A percentile compares a stretch with the other conserved stretches of the same genome.
Conservation (phyloP, 495 filamentous ascomycete species). For the Aspergillus haitiensis region DNA sequence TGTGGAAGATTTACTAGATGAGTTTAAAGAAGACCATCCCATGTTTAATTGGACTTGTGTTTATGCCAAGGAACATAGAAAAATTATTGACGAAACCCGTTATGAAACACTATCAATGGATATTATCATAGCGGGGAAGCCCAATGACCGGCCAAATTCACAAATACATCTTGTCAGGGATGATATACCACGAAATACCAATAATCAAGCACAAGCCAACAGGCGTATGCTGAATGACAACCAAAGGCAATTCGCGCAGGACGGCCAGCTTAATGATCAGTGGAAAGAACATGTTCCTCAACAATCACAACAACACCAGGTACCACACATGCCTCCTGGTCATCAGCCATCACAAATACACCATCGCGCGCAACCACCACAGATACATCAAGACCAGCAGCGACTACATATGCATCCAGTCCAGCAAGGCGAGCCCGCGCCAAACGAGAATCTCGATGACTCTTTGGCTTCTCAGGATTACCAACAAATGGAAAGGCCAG, state of each 20-base stretch:
- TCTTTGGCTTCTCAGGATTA: too few relatives aligned
- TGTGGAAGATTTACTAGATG: slow-evolving; percentile 37
- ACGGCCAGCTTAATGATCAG: neutral
- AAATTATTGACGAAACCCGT: slow-evolving; percentile 31
- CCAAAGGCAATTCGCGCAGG: slow-evolving; percentile 2
- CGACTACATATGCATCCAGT: neutral
- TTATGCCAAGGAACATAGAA: slow-evolving; percentile 37
- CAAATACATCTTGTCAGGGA: slow-evolving; percentile 14
- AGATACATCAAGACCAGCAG: neutral
- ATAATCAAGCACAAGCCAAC: slow-evolving; percentile 9
- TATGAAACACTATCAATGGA: slow-evolving; percentile 39
- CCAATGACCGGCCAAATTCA: slow-evolving; percentile 19
- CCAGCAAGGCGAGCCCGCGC: neutral
- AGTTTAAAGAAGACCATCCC: slow-evolving; percentile 29
- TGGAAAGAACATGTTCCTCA: slow-evolving; percentile 6
- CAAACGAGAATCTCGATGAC: too few relatives aligned
- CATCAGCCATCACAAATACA: slow-evolving; percentile 4
- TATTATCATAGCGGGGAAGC: slow-evolving; percentile 39
- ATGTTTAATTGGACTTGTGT: slow-evolving; percentile 40
- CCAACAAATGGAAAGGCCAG: too few relatives aligned
- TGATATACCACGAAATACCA: neutral
- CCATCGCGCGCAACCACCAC: neutral
- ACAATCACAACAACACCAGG: neutral
- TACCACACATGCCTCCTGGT: too few relatives aligned
- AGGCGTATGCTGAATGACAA: neutral